Conservation (phyloP, 2,329 filamentous ascomycete genomes). For the Fusarium compactum region DNA sequence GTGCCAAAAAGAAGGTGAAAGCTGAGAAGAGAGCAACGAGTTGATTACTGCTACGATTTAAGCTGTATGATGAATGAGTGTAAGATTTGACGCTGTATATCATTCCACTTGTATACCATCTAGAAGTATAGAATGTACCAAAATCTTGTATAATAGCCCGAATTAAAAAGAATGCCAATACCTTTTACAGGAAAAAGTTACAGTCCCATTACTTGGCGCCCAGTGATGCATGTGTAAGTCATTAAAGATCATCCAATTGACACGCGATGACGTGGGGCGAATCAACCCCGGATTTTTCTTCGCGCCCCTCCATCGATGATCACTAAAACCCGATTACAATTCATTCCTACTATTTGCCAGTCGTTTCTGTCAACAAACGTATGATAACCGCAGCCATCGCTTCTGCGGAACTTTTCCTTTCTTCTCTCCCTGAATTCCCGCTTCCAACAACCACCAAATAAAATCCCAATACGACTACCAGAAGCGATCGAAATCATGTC, state of each 20-base stretch:
- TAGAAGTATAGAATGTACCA: constrained; percentile 24
- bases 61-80: constrained; percentile 30
- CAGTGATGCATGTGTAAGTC: neutral
- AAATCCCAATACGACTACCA: neutral
- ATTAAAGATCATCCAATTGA: constrained; percentile 17
- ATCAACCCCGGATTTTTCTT: constrained; percentile 35
- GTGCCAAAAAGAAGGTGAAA: constrained; percentile 60
- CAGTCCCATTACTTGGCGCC: neutral
- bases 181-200: neutral
- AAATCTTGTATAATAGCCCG: constrained; percentile 23
- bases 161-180: neutral
- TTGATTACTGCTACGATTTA: constrained; percentile 10
- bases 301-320: constrained; percentile 33
- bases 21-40: constrained; percentile 44
- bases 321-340: constrained; percentile 20
- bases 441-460: neutral
- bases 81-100: constrained; percentile 28
- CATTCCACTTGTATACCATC: constrained; percentile 28
- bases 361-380: constrained; percentile 27
- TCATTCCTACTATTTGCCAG: constrained; percentile 29
- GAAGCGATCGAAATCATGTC: constrained; percentile 46
- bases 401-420: neutral
- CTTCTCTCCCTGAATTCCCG: neutral
- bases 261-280: constrained; percentile 38
- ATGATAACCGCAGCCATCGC: constrained; percentile 16